A percentile compares a stretch with the other conserved stretches of the same genome.
phyloP scores from a whole-genome alignment of 2,329 filamentous ascomycete genomes.

The Neoascochyta sp. region DNA sequence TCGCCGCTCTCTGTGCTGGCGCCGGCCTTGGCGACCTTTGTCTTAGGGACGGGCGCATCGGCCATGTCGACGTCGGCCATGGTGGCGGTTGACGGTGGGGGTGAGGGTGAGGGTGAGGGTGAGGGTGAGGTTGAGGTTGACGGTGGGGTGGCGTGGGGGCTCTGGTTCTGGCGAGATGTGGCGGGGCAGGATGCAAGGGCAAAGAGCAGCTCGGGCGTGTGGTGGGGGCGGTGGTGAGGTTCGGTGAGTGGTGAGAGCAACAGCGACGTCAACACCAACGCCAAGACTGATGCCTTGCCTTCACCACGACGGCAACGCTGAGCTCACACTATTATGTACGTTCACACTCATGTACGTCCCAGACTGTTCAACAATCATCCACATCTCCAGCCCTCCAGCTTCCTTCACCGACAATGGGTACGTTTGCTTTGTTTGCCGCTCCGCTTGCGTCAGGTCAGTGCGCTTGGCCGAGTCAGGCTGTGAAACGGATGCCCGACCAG shows the following conservation, averaged over 20 bases:
- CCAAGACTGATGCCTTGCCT: too few species aligned
- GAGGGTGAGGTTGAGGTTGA: conserved; percentile 11
- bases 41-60: conserved; percentile 63
- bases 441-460: conserved; percentile 10
- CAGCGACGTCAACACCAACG: too few species aligned
- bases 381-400: too few species aligned
- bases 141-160: conserved; percentile 1
- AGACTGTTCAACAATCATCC: too few species aligned
- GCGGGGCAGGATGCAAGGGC: background rate
- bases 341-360: too few species aligned
- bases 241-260: too few species aligned
- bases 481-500: conserved; percentile 13
- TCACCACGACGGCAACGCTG: too few species aligned
- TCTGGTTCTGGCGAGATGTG: conserved; percentile 1
- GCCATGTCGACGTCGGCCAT: conserved; percentile 99
- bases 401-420: too few species aligned
- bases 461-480: conserved; percentile 8
- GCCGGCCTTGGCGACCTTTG: conserved; percentile 50
- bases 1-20: conserved; percentile 54
- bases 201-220: background rate
- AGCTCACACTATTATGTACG: too few species aligned
- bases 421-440: too few species aligned
- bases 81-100: conserved; percentile 17
- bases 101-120: conserved; percentile 20
- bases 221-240: too few species aligned